phyloP scores from a whole-genome alignment of 495 filamentous ascomycete species.

The Penicillium lividum region DNA sequence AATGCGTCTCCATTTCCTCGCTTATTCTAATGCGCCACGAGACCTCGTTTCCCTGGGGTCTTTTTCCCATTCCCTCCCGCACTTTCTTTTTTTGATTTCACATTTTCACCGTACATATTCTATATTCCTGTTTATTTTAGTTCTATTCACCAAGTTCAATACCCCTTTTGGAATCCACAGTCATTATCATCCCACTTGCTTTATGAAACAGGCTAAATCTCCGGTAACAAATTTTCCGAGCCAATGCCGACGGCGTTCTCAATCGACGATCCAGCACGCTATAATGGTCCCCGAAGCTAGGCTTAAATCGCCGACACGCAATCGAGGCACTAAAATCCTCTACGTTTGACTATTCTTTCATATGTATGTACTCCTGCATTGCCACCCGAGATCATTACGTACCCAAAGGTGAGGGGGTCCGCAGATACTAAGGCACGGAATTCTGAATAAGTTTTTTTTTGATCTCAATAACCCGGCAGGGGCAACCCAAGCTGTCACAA shows the following conservation, averaged over 20 bases:
- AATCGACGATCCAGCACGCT: neutral
- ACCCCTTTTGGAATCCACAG: neutral
- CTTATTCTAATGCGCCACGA: slow-evolving; percentile 15
- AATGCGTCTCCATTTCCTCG: slow-evolving; percentile 23
- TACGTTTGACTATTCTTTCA: neutral
- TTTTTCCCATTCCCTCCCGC: neutral
- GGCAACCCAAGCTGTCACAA: neutral
- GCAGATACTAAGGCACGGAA: neutral
- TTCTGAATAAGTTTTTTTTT: neutral
- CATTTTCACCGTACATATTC: neutral
- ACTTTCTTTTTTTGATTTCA: neutral
- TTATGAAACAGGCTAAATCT: neutral
- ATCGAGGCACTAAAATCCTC: neutral
- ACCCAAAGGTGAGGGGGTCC: neutral
- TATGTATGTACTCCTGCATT: neutral
- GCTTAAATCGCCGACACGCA: neutral
- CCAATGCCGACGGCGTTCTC: neutral
- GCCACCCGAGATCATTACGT: neutral
- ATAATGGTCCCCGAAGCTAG: neutral
- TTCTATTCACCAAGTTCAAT: slow-evolving; percentile 3
- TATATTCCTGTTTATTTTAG: neutral
- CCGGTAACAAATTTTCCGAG: neutral
- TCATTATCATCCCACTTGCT: neutral
- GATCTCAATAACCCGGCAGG: neutral
- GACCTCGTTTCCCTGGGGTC: slow-evolving; percentile 13